phyloP scores from a whole-genome alignment of 257 asterid genomes.

The Mentha longifolia region DNA sequence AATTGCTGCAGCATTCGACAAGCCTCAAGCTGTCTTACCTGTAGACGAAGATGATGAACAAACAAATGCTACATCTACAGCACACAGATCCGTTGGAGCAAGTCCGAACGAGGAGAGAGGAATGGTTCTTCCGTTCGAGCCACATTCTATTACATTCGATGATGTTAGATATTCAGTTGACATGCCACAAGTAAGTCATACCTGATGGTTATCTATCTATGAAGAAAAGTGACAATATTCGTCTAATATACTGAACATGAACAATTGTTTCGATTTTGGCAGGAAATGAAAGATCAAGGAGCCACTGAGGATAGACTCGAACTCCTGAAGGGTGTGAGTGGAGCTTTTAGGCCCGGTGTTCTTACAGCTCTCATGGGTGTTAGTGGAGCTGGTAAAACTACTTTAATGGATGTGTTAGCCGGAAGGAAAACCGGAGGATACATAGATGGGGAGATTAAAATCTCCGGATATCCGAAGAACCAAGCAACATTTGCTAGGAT shows the following conservation, averaged over 20 bases:
- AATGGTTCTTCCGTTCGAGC: conserved; percentile 93
- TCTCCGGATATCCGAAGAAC: conserved; percentile 57
- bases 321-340: conserved; percentile 55
- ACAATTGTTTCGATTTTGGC: conserved; percentile 10
- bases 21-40: conserved; percentile 58
- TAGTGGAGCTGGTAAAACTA: conserved; percentile 70
- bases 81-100: no score
- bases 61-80: no score
- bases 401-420: conserved; percentile 64
- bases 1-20: conserved; percentile 53
- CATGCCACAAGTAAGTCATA: conserved; percentile 82
- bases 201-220: no score
- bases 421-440: conserved; percentile 66
- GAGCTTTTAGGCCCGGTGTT: conserved; percentile 62
- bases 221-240: background rate
- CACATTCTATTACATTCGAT: conserved; percentile 81
- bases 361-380: conserved; percentile 69
- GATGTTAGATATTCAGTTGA: conserved; percentile 73
- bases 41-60: conserved; percentile 37
- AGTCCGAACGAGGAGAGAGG: conserved; percentile 42
- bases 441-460: conserved; percentile 53
- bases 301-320: conserved; percentile 45
- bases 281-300: conserved; percentile 59
- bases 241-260: background rate
- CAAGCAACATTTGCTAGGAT: conserved; percentile 41